Evolutionary conservation across 2,329 filamentous ascomycete species (phyloP), one percentile per base, ranked within the genome.

Genomic region (Phialemoniopsis sp.): DNA sequence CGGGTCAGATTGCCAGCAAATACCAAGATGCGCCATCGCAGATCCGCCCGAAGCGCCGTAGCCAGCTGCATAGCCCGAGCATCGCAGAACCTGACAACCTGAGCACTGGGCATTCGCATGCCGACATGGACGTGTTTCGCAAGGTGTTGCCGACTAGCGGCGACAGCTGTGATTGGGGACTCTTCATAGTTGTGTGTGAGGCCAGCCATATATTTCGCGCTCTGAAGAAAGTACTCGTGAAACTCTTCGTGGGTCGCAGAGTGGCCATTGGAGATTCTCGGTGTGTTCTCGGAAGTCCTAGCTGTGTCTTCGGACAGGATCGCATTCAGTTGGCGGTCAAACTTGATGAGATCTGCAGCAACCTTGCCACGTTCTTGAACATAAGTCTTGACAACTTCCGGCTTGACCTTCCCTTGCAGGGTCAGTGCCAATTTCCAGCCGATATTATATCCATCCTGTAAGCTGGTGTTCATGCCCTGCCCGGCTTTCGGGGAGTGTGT

Each of bases 401-500:
- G 3, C 66, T 62, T 0, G 66, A 58, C 4, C 69, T 52, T 3
- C 69, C 69, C 38, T 70, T 71, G 17, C 62, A 51, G 1, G 70
- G 70, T 2, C 61, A 52, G 0, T 1, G 67, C 72, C 1, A 80
- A 50, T n/a, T 81, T 81, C 76, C 76, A 80, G 7, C 76, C 77
- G 37, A 80, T 68, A 41, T 80, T 80, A 47, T 78, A 76, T 6
- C 78, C 80, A 45, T 84, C 80, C 49, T 83, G 79, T 43, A 84
- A 56, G 13, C 69, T 67, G 26, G 76, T 71, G 37, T 78, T 78
- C 73, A 78, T 78, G 3, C 75, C 80, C 56, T 84, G 80, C 0
- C 80, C 80, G 0, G 79, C 79, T 55, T 84, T 84, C 5, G 80
- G 80, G 2, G 73, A 79, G 51, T 84, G 80, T 1, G 80, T 84